Evolutionary conservation across 1,284 basidiomycete species (phyloP).

Genomic region (Tranzscheliella williamsii): DNA sequence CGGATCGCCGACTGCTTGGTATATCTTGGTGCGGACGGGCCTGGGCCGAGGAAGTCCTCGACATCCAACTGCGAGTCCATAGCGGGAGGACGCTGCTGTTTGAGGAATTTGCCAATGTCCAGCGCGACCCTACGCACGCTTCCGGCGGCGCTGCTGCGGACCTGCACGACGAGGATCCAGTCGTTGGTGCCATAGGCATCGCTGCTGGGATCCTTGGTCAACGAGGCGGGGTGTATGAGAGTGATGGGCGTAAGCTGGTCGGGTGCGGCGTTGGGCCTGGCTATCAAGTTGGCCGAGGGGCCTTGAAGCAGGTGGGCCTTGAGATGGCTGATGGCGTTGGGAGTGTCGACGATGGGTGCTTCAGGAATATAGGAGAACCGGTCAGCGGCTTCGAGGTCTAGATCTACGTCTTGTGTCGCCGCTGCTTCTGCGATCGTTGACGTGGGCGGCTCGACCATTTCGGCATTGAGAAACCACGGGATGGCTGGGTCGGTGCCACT

Average conservation of each 20-base stretch:
- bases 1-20: not conserved
- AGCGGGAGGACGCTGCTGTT: conserved; percentile 18
- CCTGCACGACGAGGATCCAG: conserved; percentile 57
- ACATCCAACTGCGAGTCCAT: conserved; percentile 13
- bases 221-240: conserved; percentile 42
- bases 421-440: not conserved
- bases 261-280: conserved; percentile 24
- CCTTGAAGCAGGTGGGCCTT: conserved; percentile 34
- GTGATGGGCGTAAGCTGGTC: conserved; percentile 40
- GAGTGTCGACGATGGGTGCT: conserved; percentile 19
- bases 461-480: conserved; percentile 50
- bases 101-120: conserved; percentile 43
- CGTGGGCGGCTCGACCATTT: conserved; percentile 33
- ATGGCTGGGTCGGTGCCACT: conserved; percentile 34
- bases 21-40: conserved; percentile 18
- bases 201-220: conserved; percentile 31
- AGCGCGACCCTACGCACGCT: conserved; percentile 43
- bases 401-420: not conserved
- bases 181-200: conserved; percentile 34
- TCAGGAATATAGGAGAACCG: conserved; percentile 28
- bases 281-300: conserved; percentile 39
- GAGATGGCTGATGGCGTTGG: conserved; percentile 29
- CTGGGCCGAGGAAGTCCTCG: conserved; percentile 47
- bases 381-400: not conserved
- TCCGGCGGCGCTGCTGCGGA: conserved; percentile 42